Evolutionary conservation across 768 basidiomycete genomes (phyloP), one percentile per base, ranked within the genome.

Genomic region (Boletellus sp.): DNA sequence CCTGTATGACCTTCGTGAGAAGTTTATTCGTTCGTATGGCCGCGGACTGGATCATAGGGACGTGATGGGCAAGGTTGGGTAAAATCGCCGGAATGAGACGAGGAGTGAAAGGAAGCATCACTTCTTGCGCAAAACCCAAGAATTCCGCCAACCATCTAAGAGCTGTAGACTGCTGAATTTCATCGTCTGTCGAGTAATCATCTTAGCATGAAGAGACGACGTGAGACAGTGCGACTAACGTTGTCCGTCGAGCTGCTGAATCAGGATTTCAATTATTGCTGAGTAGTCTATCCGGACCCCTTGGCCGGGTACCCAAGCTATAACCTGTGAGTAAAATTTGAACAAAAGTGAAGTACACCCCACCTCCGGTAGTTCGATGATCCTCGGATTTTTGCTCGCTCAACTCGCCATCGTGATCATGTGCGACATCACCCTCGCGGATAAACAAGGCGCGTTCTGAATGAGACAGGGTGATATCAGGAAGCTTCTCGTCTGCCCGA

Each of bases 91-190:
- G 87, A 38, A 99, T 86, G 39, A 99, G 83, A 35, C 91, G 84
- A 1, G 96, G 94, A 0, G 93, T 92, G 63, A 96, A 96, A 2
- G 90, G 89, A 23, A 98, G 81, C 78, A 98, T 90, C 47, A 94
- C 91, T 63, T 94, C 90, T 47, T 88, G 84, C 2, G 85, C 87
- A 59, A 97, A 92, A 42, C 74, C 77, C 28, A 98, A 73, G 70
- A 98, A 93, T 55, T 94, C 91, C 6, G 90, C 81, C 20, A 99
- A 74, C 96, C 96, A 99, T 52, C 81, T 76, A 15, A 99, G 77
- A n/a, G 94, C 90, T 0, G 90, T 94, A 0, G 90, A 90, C 59
- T 96, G 92, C 56, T 96, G 94, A 24, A 95, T 90, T 63, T 95
- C 94, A 53, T 92, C 90, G 60, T 97, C 96, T 45, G 50, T 19